Base-by-base conservation (phyloP, 2,329 filamentous ascomycete genomes). In the Kalaharituber pfeilii region DNA sequence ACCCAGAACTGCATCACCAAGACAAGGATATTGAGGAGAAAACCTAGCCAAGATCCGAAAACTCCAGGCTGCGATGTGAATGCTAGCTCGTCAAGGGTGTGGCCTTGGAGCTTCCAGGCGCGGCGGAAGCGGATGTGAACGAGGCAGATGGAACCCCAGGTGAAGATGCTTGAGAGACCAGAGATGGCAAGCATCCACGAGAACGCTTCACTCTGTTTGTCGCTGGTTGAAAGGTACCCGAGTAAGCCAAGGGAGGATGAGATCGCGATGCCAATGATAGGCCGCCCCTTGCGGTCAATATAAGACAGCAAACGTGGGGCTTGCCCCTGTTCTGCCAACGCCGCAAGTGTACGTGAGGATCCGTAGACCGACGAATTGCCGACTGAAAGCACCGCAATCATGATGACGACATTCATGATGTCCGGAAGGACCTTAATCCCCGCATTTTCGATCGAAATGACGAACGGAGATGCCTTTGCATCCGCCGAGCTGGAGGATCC, bases 351-450 rank as follows among this genome's bases (percentile, higher is more conserved):
- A 63, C 89, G 81, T 1, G 86, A 93, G 24, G 86, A 89, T 30
- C 87, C 89, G 64, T 94, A 96, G 56, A 95, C 82, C 57, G 87
- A 81, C 5, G 86, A 89, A 69, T 94, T 95, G 55, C 87, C 87
- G 56, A 95, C 88, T 0, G 86, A 93, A 22, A 95, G 72, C 22
- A 94, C 87, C 20, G 88, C 83, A 58, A 94, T 79, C 65, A 95
- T 79, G 66, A 95, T 94, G 57, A 95, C 86, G n/a, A 79, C 80
- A 68, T 96, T 95, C 83, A 95, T 93, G 53, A 95, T 76, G 0
- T 84, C 88, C 1, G 86, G 86, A 2, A 95, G 76, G 1, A 82
- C 81, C 42, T 77, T 70, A 63, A 95, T 93, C 7, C 85, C 82
- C 1, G 87, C 86, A 59, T 87, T 82, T 61, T 83, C 73, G 62